Evolutionary conservation across 139 green algal genomes (phyloP).

Genomic region (Parachlorella kessleri): DNA sequence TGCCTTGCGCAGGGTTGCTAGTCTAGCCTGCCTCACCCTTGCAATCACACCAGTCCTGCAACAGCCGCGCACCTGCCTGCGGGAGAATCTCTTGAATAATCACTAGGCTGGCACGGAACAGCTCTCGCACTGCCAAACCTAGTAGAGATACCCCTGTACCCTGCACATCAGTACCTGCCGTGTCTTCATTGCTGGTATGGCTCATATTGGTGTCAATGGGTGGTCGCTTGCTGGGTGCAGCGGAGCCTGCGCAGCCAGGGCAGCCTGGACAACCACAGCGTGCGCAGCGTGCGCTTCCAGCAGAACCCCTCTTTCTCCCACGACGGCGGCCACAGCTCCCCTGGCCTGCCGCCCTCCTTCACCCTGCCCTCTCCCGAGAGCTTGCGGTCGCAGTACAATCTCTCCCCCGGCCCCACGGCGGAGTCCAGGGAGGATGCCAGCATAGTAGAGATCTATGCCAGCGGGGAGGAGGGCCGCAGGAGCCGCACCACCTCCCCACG

Average conservation of each 20-base stretch:
- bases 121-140: neutral
- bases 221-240: neutral
- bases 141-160: too few species aligned
- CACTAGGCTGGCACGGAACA: neutral
- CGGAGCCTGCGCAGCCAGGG: neutral
- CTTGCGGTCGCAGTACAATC: too few species aligned
- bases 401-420: too few species aligned
- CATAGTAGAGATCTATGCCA: too few species aligned
- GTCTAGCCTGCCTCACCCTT: neutral
- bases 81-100: neutral
- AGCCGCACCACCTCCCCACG: too few species aligned
- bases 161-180: too few species aligned
- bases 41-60: too few species aligned
- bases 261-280: neutral
- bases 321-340: too few species aligned
- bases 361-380: neutral
- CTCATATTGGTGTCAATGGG: neutral
- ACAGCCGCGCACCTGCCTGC: too few species aligned
- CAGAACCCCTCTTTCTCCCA: neutral
- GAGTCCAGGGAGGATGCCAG: too few species aligned
- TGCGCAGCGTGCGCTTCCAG: neutral
- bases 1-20: neutral
- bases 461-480: too few species aligned
- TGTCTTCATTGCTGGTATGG: neutral
- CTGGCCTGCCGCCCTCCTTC: neutral